A percentile compares a stretch with the other conserved stretches of the same genome.
Conservation (phyloP, 768 basidiomycete genomes). For the Mycena polygramma region DNA sequence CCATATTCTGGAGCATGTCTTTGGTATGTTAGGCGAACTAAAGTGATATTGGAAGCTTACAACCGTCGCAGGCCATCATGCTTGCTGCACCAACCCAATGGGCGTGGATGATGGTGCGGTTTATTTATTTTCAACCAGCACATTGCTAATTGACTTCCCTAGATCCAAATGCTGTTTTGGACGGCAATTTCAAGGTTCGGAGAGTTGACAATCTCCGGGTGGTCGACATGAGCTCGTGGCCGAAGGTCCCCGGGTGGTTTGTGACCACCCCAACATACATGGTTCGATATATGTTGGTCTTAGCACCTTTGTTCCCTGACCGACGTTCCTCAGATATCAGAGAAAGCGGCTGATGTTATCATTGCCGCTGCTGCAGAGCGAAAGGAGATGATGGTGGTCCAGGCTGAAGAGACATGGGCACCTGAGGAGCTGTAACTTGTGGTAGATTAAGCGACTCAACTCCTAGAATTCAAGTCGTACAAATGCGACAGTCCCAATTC, state of each 20-base stretch:
- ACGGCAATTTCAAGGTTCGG: slow-evolving; percentile 47
- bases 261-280: slow-evolving; percentile 49
- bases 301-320: neutral
- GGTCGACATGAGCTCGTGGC: slow-evolving; percentile 48
- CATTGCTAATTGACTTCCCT: neutral
- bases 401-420: neutral
- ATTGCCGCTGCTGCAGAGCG: slow-evolving; percentile 30
- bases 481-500: too few species aligned
- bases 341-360: slow-evolving; percentile 49
- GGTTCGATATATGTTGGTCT: slow-evolving; percentile 34
- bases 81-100: slow-evolving; percentile 46
- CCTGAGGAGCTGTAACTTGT: neutral
- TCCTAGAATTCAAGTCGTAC: too few species aligned
- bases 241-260: slow-evolving; percentile 49
- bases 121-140: neutral
- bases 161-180: slow-evolving; percentile 48
- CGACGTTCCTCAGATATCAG: slow-evolving; percentile 41
- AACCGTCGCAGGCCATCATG: slow-evolving; percentile 42
- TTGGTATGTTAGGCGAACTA: slow-evolving; percentile 34
- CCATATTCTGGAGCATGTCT: slow-evolving; percentile 42
- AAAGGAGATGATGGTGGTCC: neutral
- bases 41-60: neutral
- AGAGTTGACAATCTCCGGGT: slow-evolving; percentile 48
- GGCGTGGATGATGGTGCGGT: slow-evolving; percentile 43
- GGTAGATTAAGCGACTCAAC: too few species aligned